Evolutionary conservation across 768 basidiomycete species (phyloP).

Genomic region (Russula compacta): DNA sequence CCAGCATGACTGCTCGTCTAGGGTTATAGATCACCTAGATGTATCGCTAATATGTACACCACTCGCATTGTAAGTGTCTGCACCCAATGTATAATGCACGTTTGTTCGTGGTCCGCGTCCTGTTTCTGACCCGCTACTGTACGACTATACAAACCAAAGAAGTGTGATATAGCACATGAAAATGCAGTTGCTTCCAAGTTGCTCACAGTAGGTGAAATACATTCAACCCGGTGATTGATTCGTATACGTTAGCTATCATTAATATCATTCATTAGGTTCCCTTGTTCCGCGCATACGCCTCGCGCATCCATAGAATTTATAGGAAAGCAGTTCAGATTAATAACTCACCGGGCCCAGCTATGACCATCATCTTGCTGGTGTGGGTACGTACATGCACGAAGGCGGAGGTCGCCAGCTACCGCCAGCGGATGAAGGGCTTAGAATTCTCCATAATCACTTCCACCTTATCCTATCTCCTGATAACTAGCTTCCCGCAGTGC

Average conservation of each 20-base stretch:
- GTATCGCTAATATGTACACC: too few relatives aligned
- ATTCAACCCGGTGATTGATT: background rate
- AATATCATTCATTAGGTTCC: background rate
- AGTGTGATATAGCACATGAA: background rate
- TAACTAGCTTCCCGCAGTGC: background rate
- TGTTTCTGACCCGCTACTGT: background rate
- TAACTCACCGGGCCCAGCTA: background rate
- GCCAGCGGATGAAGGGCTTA: background rate
- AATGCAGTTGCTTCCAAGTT: background rate
- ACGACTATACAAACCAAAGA: background rate
- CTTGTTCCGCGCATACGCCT: background rate
- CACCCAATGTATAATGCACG: background rate
- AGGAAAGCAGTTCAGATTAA: too few relatives aligned
- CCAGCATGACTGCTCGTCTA: background rate
- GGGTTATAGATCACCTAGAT: too few relatives aligned
- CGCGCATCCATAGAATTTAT: background rate
- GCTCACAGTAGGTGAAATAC: background rate
- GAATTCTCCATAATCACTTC: background rate
- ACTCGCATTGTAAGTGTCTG: background rate
- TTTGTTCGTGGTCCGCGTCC: too few relatives aligned
- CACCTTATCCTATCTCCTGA: background rate
- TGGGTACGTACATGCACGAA: background rate
- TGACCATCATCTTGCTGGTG: background rate
- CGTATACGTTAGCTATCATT: too few relatives aligned
- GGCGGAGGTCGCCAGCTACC: background rate